A percentile compares a stretch with the other conserved stretches of the same genome.
Evolutionary conservation across 1,139 yeast genomes (phyloP).

Genomic region (Blastobotrys buckinghamii): DNA sequence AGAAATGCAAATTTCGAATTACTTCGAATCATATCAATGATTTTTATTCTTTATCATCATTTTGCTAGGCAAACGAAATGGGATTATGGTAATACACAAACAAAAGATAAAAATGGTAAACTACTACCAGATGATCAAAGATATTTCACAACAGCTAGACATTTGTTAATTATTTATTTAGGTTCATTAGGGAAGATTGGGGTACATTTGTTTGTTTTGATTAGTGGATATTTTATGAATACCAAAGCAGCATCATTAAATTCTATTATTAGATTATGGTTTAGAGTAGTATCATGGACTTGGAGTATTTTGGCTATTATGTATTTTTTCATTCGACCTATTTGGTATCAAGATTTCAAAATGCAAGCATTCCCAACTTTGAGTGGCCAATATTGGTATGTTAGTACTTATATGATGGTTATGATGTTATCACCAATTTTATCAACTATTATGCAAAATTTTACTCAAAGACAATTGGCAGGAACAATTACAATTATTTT

Average conservation of each 20-base stretch:
- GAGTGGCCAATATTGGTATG: conserved; percentile 5
- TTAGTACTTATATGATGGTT: not conserved
- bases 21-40: conserved; percentile 13
- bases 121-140: not conserved
- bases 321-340: not conserved
- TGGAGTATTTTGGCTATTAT: not conserved
- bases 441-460: not conserved
- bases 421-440: conserved; percentile 1
- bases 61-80: conserved; percentile 10
- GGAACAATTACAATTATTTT: not conserved
- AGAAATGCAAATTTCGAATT: conserved; percentile 14
- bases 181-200: conserved; percentile 12
- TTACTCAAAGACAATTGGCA: conserved; percentile 1
- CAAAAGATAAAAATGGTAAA: not conserved
- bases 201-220: conserved; percentile 12
- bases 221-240: conserved; percentile 13
- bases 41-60: conserved; percentile 13
- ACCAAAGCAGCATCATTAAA: conserved; percentile 1
- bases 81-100: conserved; percentile 4
- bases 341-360: not conserved
- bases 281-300: conserved; percentile 3
- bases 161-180: conserved; percentile 4
- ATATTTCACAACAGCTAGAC: conserved; percentile 6
- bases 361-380: conserved; percentile 2
- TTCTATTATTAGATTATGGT: conserved; percentile 3